Conservation (phyloP, 192 early-diverging fungal species). For the Coemansia sp. region DNA sequence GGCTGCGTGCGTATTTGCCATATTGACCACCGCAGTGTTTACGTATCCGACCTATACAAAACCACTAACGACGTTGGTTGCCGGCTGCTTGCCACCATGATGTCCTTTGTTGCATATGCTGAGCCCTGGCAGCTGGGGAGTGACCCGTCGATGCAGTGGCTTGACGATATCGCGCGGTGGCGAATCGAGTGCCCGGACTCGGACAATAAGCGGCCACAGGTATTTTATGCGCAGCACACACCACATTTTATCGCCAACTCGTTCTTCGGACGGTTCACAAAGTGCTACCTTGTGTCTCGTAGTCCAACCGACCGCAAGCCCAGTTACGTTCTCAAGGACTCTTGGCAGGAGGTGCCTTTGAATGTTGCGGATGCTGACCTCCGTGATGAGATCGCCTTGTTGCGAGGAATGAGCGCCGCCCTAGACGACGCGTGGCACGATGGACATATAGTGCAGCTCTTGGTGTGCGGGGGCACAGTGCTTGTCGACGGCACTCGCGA, state of each 20-base stretch:
- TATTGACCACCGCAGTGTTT: slow-evolving; percentile 44
- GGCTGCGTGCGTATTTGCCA: slow-evolving; percentile 31
- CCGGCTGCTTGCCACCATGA: slow-evolving; percentile 10
- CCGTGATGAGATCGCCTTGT: slow-evolving; percentile 38
- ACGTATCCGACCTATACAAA: slow-evolving; percentile 6
- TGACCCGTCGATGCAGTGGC: slow-evolving; percentile 47
- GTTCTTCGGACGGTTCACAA: slow-evolving; percentile 48
- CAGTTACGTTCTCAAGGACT: slow-evolving; percentile 43
- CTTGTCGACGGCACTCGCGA: slow-evolving; percentile 24
- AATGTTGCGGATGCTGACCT: background rate
- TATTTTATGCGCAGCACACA: slow-evolving; percentile 18
- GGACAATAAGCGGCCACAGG: background rate
- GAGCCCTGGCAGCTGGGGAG: slow-evolving; percentile 43
- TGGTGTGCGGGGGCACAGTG: slow-evolving; percentile 47
- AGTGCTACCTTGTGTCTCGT: slow-evolving; percentile 29
- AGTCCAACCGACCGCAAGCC: slow-evolving; percentile 7
- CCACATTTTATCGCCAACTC: slow-evolving; percentile 40
- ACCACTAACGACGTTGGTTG: background rate
- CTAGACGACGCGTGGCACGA: slow-evolving; percentile 21
- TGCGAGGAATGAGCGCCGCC: slow-evolving; percentile 24
- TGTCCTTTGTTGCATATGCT: too few species aligned
- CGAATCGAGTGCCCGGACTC: slow-evolving; percentile 34
- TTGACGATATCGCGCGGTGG: slow-evolving; percentile 28
- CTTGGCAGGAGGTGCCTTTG: slow-evolving; percentile 38
- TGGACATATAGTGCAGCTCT: slow-evolving; percentile 23